Base-by-base conservation (phyloP, 176 grass and related monocot genomes). In the Triticum timopheevii region DNA sequence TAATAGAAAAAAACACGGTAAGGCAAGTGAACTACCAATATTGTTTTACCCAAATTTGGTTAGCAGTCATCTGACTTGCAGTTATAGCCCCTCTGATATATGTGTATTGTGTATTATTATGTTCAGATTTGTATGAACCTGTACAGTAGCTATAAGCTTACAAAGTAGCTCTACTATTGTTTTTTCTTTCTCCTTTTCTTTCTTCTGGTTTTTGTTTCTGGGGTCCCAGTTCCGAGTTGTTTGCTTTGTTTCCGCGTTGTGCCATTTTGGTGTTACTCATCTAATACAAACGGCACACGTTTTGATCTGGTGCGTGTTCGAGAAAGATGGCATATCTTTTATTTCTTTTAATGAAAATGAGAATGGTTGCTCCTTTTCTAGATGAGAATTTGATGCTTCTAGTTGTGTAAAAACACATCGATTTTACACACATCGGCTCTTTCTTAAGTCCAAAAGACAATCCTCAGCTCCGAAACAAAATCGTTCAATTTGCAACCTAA, bases 331-430 rank as follows among this genome's bases (percentile, higher is more conserved):
- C 20, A 20, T 42, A 25, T 24, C 10, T 44, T 62, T 44, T 61
- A 27, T 84, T 45, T 42, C 12, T 31, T 58, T 38, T 6, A 72
- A 52, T 17, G 15, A 52, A 52, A 42, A 39, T 34, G 35, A 80
- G 31, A 83, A 69, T 25, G 30, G 47, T 61, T 40, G 5, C 20
- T 52, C 19, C 76, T 49, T 42, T 78, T 61, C n/a, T 76, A 76
- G 27, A 44, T 81, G 70, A 27, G 5, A 83, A n/a, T n/a, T 72
- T 71, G 4, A 65, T 64, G 31, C 39, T 78, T 90, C 70, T 78
- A 33, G 71, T 69, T 67, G 23, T 63, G 70, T 78, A 13, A 34
- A 20, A 24, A 24, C n/a, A 63, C 61, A 63, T 6, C 38, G 5
- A 72, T 42, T 42, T 72, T 72, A 11, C 69, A 72, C 20, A 6